Base-by-base conservation (phyloP, 2,329 filamentous ascomycete genomes). In the Aspergillus uvarum region DNA sequence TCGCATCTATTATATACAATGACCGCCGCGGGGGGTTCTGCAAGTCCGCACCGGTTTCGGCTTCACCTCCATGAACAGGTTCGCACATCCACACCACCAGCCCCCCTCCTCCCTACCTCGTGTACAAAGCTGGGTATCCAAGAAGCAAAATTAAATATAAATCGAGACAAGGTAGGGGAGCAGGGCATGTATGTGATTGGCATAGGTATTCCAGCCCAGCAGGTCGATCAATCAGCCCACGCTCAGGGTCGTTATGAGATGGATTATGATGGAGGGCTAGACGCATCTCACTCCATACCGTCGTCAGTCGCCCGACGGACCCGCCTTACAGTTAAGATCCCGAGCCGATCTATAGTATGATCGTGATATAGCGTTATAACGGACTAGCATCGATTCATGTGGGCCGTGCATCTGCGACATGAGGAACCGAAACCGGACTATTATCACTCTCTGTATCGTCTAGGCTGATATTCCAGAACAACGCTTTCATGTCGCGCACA, bases 401-500 rank as follows among this genome's bases (percentile, higher is more conserved):
- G 31, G 54, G 29, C 24, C 56, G 53, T 14, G 44, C 53, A n/a
- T 63, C 63, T 26, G 57, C 59, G 51, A 35, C 57, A 21, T 16
- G 38, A n/a, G 38, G 38, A 44, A 59, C 63, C 22, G 69, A 63
- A 8, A 64, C 56, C 29, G 72, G 70, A 50, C 69, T 75, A 14
- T 58, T 63, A 19, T 72, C 67, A 35, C 72, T 71, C 35, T 72
- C 74, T 29, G 60, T 66, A 47, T 80, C 79, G 58, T 79, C 77
- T 8, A 92, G 70, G 56, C 84, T 81, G 74, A 89, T 77, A 57
- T 82, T 87, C 51, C 84, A 82, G 67, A 92, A 93, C 24, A 96
- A 82, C 35, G 89, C 86, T 64, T 87, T 88, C 75, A 95, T 87
- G 68, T 94, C 89, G 50, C 87, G 85, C 21, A 95, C 76, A 66